Base-by-base conservation (phyloP, 371 early-diverging fungal genomes). In the Haplosporangium sp. region DNA sequence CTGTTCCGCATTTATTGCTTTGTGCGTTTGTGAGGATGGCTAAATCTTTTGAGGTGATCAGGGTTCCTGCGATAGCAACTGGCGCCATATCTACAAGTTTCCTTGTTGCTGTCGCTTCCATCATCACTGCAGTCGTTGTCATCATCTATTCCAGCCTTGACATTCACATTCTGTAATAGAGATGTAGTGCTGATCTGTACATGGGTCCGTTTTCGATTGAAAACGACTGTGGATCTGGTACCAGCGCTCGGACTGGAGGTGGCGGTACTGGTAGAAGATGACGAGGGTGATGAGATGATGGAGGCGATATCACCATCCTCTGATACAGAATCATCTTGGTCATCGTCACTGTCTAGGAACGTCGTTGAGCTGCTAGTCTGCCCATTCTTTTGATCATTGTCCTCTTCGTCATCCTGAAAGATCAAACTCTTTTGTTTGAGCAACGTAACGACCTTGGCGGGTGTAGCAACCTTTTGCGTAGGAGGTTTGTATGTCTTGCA, bases 401-500 rank as follows among this genome's bases (percentile, higher is more conserved):
- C 61, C 11, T 53, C 60, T 6, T 37, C 53, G 6, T 29, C 55
- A 5, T 59, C 64, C 20, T 70, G 70, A 18, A 76, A 76, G 50
- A 76, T 60, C 12, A 76, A 42, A 53, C 77, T 76, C 38, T 61
- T 76, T 46, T 76, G 71, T 54, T 76, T 76, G 42, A 76, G 40
- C 13, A 76, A 48, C 9, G 57, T 59, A 14, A 76, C 77, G 1
- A 76, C 64, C 18, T 76, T 70, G 12, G 77, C 71, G 10, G 71
- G 54, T 0, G 71, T 70, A 6, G 77, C 77, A 1, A 52, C n/a
- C 50, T 76, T 76, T 51, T 67, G 60, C 3, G 71, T 59, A 7
- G 71, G 77, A 2, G 77, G 59, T 20, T 46, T 76, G 38, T 76
- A 76, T 12, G 77, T 62, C 58, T 64, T 76, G 64, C 77, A 76